Conservation (phyloP, 768 basidiomycete species). For the Leccinum subgranulosum region DNA sequence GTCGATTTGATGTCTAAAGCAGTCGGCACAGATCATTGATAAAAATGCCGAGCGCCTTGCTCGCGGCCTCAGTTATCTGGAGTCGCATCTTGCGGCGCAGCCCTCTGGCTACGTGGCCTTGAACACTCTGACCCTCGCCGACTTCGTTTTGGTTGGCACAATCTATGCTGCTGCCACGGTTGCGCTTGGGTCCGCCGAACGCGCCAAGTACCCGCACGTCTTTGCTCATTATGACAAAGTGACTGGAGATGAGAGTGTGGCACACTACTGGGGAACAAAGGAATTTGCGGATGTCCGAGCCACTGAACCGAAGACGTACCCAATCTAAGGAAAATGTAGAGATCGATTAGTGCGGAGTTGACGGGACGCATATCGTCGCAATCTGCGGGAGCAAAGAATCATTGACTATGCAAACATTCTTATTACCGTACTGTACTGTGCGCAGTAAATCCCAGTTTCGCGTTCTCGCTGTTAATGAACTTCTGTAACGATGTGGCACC, state of each 20-base stretch:
- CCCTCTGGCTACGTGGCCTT: constrained; percentile 11
- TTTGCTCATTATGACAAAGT: constrained; percentile 22
- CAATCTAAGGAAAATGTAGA: not conserved
- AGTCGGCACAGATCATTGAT: not conserved
- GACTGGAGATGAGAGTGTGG: constrained; percentile 10
- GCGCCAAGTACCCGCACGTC: constrained; percentile 11
- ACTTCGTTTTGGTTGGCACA: constrained; percentile 15
- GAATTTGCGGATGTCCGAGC: constrained; percentile 4
- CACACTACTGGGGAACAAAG: constrained; percentile 10
- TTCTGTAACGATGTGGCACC: not conserved
- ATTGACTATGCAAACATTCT: not conserved
- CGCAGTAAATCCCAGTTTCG: too few species aligned
- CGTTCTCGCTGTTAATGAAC: not conserved
- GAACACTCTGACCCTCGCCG: constrained; percentile 17
- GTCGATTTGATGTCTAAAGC: not conserved
- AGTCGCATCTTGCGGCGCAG: constrained; percentile 7
- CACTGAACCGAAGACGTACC: not conserved
- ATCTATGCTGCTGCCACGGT: not conserved
- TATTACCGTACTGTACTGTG: not conserved
- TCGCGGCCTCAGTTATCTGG: constrained; percentile 11
- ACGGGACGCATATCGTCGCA: not conserved
- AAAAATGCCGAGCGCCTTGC: not conserved
- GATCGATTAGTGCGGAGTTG: not conserved
- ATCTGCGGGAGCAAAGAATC: not conserved
- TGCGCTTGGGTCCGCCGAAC: constrained; percentile 11